Evolutionary conservation across 768 basidiomycete genomes (phyloP).

Genomic region (Tulasnella sp.): DNA sequence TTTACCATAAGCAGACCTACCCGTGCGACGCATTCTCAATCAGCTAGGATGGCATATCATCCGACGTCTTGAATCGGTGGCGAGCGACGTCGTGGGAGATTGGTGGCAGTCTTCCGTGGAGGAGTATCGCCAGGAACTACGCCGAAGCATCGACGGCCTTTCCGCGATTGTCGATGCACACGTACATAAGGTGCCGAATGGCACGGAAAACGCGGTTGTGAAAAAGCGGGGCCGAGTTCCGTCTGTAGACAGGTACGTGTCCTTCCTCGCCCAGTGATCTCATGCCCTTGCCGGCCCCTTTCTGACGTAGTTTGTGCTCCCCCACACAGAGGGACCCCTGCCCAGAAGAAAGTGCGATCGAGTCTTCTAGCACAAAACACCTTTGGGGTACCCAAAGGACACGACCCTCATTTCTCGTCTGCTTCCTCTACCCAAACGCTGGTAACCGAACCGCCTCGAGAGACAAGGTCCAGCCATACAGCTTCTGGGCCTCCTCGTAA

Average conservation of each 20-base stretch:
- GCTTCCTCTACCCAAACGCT: neutral
- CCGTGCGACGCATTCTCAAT: neutral
- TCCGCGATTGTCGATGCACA: neutral
- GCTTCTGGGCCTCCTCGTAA: neutral
- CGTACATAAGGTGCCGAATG: neutral
- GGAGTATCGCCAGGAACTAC: neutral
- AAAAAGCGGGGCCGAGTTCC: neutral
- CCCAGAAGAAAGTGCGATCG: neutral
- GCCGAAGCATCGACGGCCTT: neutral
- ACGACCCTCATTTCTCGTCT: neutral
- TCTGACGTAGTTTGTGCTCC: neutral
- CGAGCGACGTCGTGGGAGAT: slow-evolving; percentile 4
- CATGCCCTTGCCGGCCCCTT: neutral
- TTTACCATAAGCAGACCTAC: neutral
- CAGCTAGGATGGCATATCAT: slow-evolving; percentile 14
- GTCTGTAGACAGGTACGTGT: slow-evolving; percentile 18
- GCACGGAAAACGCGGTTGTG: neutral
- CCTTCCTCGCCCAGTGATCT: slow-evolving; percentile 2
- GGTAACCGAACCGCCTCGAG: neutral
- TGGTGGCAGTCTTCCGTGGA: slow-evolving; percentile 12
- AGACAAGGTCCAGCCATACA: neutral
- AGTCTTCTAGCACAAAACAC: neutral
- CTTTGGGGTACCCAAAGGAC: neutral
- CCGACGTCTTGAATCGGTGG: slow-evolving; percentile 1
- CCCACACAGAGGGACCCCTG: neutral